phyloP scores from a whole-genome alignment of 345 rosid species.

The Salix arbutifolia region DNA sequence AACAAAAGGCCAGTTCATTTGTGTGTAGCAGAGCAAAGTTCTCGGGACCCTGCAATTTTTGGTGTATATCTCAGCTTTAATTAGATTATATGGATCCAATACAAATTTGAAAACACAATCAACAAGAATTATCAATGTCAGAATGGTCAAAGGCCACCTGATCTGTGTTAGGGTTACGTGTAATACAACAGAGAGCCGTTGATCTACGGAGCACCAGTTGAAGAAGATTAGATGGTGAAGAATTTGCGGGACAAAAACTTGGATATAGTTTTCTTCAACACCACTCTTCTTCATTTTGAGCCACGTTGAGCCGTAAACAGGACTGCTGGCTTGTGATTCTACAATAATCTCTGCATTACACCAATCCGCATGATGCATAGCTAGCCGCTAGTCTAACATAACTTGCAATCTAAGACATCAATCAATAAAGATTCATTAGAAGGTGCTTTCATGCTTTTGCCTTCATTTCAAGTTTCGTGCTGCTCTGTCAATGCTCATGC shows the following conservation, averaged over 20 bases:
- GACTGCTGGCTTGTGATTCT: slow-evolving; percentile 1
- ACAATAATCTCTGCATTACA: background rate
- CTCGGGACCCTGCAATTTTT: background rate
- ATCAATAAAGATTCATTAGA: background rate
- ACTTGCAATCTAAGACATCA: slow-evolving; percentile 34
- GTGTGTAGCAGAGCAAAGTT: background rate
- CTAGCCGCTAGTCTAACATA: slow-evolving; percentile 14
- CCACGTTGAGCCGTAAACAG: slow-evolving; percentile 9
- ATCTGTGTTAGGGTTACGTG: background rate
- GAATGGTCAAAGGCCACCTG: background rate
- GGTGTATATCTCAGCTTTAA: background rate
- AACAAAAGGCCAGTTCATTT: background rate
- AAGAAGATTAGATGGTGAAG: background rate
- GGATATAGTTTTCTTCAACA: slow-evolving; percentile 11
- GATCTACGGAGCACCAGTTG: background rate
- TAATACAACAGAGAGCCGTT: background rate
- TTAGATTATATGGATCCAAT: background rate
- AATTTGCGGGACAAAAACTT: slow-evolving; percentile 1
- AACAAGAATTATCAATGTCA: background rate
- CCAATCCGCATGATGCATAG: slow-evolving; percentile 15
- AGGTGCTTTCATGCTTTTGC: slow-evolving; percentile 25
- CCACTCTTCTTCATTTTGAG: slow-evolving; percentile 11
- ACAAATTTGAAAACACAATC: background rate
- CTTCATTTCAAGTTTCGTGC: slow-evolving; percentile 26
- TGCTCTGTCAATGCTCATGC: background rate